Percentiles rank a stretch among this genome's conserved stretches.
Conservation (phyloP, 1,139 yeast genomes). For the Debaryomyces sp. region DNA sequence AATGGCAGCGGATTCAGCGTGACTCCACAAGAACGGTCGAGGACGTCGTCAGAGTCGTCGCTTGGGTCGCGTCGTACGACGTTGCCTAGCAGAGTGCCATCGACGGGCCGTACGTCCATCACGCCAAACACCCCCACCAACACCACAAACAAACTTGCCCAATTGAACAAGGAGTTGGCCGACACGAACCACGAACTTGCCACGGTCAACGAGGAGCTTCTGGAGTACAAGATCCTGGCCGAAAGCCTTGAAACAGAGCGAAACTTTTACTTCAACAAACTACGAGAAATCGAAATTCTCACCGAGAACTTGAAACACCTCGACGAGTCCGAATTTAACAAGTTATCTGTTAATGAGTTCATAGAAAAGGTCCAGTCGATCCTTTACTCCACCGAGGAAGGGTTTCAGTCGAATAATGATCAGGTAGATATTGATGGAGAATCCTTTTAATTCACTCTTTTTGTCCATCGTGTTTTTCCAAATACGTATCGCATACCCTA, state of each 20-base stretch:
- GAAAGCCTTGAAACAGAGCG: slow-evolving; percentile 76
- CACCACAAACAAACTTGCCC: slow-evolving; percentile 19
- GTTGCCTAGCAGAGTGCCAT: slow-evolving; percentile 12
- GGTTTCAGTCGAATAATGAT: slow-evolving; percentile 54
- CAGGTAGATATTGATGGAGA: slow-evolving; percentile 17
- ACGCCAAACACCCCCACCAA: slow-evolving; percentile 13
- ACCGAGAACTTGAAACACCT: slow-evolving; percentile 64
- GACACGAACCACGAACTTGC: slow-evolving; percentile 39
- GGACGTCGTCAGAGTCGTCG: slow-evolving; percentile 14
- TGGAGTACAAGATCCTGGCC: slow-evolving; percentile 53
- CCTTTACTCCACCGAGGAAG: slow-evolving; percentile 80
- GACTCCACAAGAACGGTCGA: slow-evolving; percentile 9
- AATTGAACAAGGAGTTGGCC: slow-evolving; percentile 23
- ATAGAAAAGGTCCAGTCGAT: slow-evolving; percentile 70
- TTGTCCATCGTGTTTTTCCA: neutral
- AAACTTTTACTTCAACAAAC: slow-evolving; percentile 85
- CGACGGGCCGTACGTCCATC: slow-evolving; percentile 12
- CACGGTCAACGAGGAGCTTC: slow-evolving; percentile 49
- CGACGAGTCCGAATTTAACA: slow-evolving; percentile 30
- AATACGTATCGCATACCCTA: neutral
- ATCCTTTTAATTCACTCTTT: slow-evolving; percentile 8
- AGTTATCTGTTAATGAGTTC: slow-evolving; percentile 40
- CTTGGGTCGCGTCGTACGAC: slow-evolving; percentile 13
- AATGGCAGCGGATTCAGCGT: slow-evolving; percentile 9
- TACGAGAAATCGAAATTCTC: slow-evolving; percentile 84